Evolutionary conservation across 2,329 filamentous ascomycete genomes (phyloP).

Genomic region (Neofusicoccum ribis): DNA sequence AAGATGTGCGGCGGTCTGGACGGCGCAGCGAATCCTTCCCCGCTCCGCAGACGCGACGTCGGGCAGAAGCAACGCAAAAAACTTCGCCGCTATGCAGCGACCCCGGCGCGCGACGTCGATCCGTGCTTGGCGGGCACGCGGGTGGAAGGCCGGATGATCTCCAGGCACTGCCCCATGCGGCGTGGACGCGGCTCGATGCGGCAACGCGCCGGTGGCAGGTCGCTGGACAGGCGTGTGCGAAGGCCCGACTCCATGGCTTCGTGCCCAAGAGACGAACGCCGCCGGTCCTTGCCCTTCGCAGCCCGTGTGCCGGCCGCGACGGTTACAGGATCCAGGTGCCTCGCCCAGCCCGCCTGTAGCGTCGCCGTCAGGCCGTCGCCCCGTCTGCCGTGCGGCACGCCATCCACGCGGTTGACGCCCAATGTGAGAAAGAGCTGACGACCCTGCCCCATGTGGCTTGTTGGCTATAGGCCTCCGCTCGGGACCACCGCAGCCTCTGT

Average conservation of each 20-base stretch:
- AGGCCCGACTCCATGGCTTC: slow-evolving; percentile 7
- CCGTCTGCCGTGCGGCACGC: background rate
- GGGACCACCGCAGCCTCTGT: too few species aligned
- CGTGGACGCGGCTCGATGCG: background rate
- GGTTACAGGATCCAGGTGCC: background rate
- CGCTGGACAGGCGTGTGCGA: background rate
- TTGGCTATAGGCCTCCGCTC: too few species aligned
- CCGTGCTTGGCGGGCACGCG: background rate
- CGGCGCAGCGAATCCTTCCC: background rate
- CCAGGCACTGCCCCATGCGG: background rate
- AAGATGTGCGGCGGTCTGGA: too few species aligned
- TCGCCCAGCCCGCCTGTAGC: background rate
- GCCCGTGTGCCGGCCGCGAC: background rate
- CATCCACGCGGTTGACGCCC: background rate
- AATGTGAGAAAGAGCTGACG: too few species aligned
- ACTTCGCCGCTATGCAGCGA: too few species aligned
- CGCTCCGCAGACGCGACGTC: background rate
- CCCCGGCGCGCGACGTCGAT: background rate
- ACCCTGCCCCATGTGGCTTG: too few species aligned
- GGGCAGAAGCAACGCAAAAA: background rate
- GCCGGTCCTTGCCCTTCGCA: too few species aligned
- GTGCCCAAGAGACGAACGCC: background rate
- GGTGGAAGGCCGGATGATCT: slow-evolving; percentile 10
- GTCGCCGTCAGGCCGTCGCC: background rate
- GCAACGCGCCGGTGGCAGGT: background rate